Base-by-base conservation (phyloP, 1,284 basidiomycete genomes). In the Polyporus tsugae region DNA sequence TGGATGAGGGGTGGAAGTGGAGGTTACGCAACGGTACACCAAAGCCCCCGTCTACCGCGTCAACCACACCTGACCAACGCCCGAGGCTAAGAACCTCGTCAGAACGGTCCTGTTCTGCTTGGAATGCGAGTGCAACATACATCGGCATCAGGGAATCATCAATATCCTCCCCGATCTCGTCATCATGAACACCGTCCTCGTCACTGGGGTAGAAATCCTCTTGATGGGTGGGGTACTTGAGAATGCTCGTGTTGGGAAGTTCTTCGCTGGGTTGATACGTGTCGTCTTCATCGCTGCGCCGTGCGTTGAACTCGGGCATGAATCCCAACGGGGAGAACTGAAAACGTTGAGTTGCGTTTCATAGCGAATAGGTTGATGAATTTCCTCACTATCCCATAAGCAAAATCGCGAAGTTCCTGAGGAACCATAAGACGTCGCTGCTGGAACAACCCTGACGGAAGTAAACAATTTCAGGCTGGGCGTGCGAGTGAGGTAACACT, bases 381-480 rank as follows among this genome's bases (percentile, higher is more conserved):
- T 29, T 29, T 29, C 64, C 73, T 42, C n/a, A 77, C 75, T 49
- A 75, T 70, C 4, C 72, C 76, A 22, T 67, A 71, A 0, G 75
- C 71, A 19, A 69, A 70, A 9, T 72, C 69, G 33, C 66, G 63
- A 35, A 77, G 55, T 57, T 77, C 75, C 22, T 68, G 68, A 13
- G 62, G 44, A 2, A 72, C 64, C 44, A 65, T 55, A 7, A 76
- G 65, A 19, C 73, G 73, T 35, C 75, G 72, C 46, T 77, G 75
- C 19, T 68, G 61, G 63, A 77, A 76, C 3, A 76, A 58, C 0
- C 55, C 76, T 77, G 25, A 2, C 7, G 46, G 15, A 39, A n/a
- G 9, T 35, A 15, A 15, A 44, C 17, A 55, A 4, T 35, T 7
- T 55, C 19, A 35, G 33, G 1, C 33, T 44, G 35, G 39, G n/a